Conservation (phyloP, 2,329 filamentous ascomycete species). For the Beauveria caledonica region DNA sequence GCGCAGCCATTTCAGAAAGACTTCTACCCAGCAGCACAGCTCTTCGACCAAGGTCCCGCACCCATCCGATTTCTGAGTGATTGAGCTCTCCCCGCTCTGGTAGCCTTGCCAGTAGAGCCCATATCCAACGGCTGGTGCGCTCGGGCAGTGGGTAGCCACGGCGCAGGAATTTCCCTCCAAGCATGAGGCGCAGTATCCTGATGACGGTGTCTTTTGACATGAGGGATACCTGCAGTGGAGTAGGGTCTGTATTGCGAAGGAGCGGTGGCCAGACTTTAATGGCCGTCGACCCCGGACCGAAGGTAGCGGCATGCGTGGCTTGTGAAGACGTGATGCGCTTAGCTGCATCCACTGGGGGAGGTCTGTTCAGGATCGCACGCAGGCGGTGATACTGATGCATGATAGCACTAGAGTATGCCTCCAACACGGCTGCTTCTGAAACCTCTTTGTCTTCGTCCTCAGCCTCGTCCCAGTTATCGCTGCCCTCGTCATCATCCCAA, state of each 20-base stretch:
- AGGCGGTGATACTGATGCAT: slow-evolving; percentile 57
- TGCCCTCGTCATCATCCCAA: slow-evolving; percentile 19
- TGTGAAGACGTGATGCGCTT: slow-evolving; percentile 45
- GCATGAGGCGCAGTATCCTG: slow-evolving; percentile 57
- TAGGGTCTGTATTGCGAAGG: slow-evolving; percentile 45
- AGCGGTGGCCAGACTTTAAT: slow-evolving; percentile 44
- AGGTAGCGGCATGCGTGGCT: slow-evolving; percentile 46
- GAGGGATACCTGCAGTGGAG: slow-evolving; percentile 50
- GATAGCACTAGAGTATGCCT: slow-evolving; percentile 61
- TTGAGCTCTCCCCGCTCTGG: slow-evolving; percentile 67
- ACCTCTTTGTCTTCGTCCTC: slow-evolving; percentile 19
- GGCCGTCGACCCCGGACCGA: slow-evolving; percentile 41
- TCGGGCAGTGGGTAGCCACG: slow-evolving; percentile 51
- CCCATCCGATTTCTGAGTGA: slow-evolving; percentile 64
- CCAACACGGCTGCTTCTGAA: slow-evolving; percentile 40
- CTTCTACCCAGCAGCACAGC: slow-evolving; percentile 55
- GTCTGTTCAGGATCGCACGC: slow-evolving; percentile 49
- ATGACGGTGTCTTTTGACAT: slow-evolving; percentile 61
- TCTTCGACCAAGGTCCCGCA: slow-evolving; percentile 73
- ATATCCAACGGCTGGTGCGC: slow-evolving; percentile 73
- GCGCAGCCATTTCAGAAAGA: slow-evolving; percentile 42
- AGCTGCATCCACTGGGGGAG: slow-evolving; percentile 45
- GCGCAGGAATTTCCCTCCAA: slow-evolving; percentile 54
- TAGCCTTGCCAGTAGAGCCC: slow-evolving; percentile 70
- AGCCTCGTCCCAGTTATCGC: slow-evolving; percentile 21